Percentiles rank a stretch among this genome's conserved stretches.
phyloP scores from a whole-genome alignment of 2,329 filamentous ascomycete species.

The Parastagonospora avenae region DNA sequence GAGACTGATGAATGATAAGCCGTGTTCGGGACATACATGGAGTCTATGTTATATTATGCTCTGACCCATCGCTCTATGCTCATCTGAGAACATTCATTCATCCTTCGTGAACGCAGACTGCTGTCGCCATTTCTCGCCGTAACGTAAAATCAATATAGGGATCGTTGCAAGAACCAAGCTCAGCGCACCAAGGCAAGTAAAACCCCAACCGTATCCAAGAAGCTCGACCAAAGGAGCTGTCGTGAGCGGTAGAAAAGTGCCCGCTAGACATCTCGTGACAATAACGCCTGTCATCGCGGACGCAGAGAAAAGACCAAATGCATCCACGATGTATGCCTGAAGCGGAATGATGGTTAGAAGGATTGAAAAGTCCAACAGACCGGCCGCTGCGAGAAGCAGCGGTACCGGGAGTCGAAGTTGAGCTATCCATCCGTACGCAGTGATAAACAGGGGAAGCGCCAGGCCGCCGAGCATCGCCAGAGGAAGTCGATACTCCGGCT shows the following conservation, averaged over 20 bases:
- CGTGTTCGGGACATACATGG: too few relatives aligned
- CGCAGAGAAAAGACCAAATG: conserved; percentile 61
- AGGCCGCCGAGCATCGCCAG: conserved; percentile 56
- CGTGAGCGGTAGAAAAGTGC: conserved; percentile 62
- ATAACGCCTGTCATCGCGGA: conserved; percentile 64
- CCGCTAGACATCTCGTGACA: conserved; percentile 60
- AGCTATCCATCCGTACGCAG: conserved; percentile 59
- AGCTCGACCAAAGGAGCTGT: conserved; percentile 54
- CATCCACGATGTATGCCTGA: conserved; percentile 63
- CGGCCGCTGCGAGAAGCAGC: conserved; percentile 9
- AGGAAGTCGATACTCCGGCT: conserved; percentile 62
- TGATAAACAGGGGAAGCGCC: conserved; percentile 53
- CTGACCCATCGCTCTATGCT: too few relatives aligned
- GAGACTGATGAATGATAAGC: too few relatives aligned
- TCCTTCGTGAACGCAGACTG: conserved; percentile 55
- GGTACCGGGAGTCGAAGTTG: conserved; percentile 51
- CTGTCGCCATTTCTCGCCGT: conserved; percentile 60
- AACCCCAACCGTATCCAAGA: conserved; percentile 60
- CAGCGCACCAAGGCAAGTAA: conserved; percentile 52
- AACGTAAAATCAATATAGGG: conserved; percentile 57
- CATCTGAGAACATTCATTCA: conserved; percentile 7
- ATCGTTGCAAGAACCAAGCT: conserved; percentile 56
- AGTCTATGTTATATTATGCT: too few relatives aligned
- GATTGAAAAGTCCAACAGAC: too few relatives aligned
- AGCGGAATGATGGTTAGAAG: conserved; percentile 51